These are phyloP conservation scores for Neurospora sp. DNA, from an alignment of 2,329 filamentous ascomycete species.

Conservation along the genomic window DNA sequence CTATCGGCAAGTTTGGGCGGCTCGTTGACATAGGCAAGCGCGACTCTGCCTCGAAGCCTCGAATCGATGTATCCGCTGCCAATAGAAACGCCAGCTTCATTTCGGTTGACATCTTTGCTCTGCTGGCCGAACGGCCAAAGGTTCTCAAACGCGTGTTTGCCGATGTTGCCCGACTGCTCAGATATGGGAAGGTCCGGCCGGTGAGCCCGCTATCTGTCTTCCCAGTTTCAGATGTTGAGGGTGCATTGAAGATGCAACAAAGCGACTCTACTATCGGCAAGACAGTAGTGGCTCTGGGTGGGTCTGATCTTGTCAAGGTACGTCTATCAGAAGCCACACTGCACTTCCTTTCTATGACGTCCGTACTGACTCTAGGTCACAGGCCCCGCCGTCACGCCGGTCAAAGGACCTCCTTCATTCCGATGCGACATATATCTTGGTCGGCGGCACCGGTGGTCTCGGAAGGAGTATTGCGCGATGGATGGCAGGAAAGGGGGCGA, in stretches of 20 bases:
- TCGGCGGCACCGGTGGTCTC: slow-evolving; percentile 43
- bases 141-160: slow-evolving; percentile 29
- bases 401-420: slow-evolving; percentile 26
- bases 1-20: slow-evolving; percentile 33
- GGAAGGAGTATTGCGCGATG: slow-evolving; percentile 38
- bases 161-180: slow-evolving; percentile 27
- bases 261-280: slow-evolving; percentile 30
- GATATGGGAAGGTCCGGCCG: slow-evolving; percentile 25
- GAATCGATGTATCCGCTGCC: slow-evolving; percentile 40
- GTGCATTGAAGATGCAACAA: slow-evolving; percentile 27
- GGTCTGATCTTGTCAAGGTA: slow-evolving; percentile 33
- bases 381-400: slow-evolving; percentile 27
- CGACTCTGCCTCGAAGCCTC: slow-evolving; percentile 29
- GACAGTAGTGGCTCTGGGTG: slow-evolving; percentile 32
- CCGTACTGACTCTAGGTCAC: slow-evolving; percentile 5
- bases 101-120: slow-evolving; percentile 34
- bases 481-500: slow-evolving; percentile 39
- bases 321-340: slow-evolving; percentile 1
- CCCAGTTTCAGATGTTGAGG: slow-evolving; percentile 29
- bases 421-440: slow-evolving; percentile 39
- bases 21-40: slow-evolving; percentile 36
- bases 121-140: slow-evolving; percentile 33
- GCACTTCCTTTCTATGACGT: not conserved
- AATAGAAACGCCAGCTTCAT: slow-evolving; percentile 36
- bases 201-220: slow-evolving; percentile 27